Evolutionary conservation across 2,329 filamentous ascomycete species (phyloP), one percentile per base, ranked within the genome.

Genomic region (Zasmidium citrigriseum): DNA sequence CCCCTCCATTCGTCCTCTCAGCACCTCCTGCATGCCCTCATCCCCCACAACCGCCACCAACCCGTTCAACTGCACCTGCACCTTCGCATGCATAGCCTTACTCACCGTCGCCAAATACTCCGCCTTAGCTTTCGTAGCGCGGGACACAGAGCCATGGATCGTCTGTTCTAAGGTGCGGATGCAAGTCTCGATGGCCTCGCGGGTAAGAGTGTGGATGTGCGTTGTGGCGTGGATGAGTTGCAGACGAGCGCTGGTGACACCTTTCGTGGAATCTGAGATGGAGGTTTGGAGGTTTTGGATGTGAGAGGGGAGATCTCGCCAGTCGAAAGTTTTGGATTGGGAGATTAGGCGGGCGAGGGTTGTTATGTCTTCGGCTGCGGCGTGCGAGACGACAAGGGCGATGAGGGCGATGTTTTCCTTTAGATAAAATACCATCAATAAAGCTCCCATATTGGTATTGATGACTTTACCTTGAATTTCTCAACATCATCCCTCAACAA

Each of bases 161-260:
- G 74, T 78, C 60, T 80, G 79, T 64, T 82, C 79, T 7, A 81
- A 72, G 29, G 75, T 72, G 16, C 70, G 71, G 50, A 82, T 77
- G 41, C 68, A 65, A n/a, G 69, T 65, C 45, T 74, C 70, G 11
- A 78, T 69, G 18, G 77, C 61, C 20, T 68, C 47, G 24, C 73
- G 72, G 61, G 80, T 75, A 0, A 72, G 63, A 2, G 61, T 51
- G 5, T 79, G 73, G 1, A 79, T 64, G 1, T 65, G 45, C 1
- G 69, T 66, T 1, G 70, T 58, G 4, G 72, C 68, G 18, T 76
- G 70, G 2, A 75, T 70, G 4, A 78, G 67, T 3, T 68, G 48
- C 0, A 73, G 62, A 14, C 72, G 73, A 1, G 69, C 62, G 4
- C 58, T 21, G 12, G 70, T 61, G 4, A 78, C n/a, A n/a, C n/a